These are phyloP conservation scores for Annulohypoxylon bovei DNA, from an alignment of 495 filamentous ascomycete species.

Conservation along the genomic window DNA sequence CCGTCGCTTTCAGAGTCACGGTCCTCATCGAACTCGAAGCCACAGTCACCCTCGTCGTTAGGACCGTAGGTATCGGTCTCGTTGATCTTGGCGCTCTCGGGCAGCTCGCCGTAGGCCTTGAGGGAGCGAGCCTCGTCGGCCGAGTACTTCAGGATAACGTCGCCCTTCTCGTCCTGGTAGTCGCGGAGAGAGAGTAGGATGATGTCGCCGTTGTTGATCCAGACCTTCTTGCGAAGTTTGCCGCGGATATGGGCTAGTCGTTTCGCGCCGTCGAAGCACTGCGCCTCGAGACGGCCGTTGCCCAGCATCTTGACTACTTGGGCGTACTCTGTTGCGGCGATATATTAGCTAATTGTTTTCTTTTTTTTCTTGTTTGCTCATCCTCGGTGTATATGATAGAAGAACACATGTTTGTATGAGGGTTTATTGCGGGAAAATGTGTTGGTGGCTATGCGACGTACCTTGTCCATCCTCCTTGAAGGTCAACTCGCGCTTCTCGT, in stretches of 20 bases:
- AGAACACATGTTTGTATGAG: neutral
- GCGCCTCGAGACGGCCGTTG: conserved; percentile 94
- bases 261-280: conserved; percentile 96
- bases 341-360: conserved; percentile 35
- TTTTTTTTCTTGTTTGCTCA: neutral
- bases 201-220: conserved; percentile 99
- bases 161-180: conserved; percentile 99
- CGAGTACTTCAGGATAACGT: conserved; percentile 98
- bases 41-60: conserved; percentile 78
- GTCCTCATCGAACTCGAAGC: conserved; percentile 90
- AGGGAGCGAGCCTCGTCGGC: conserved; percentile 95
- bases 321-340: conserved; percentile 77
- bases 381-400: neutral
- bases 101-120: conserved; percentile 91
- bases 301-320: conserved; percentile 99
- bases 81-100: conserved; percentile 99
- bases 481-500: conserved; percentile 97
- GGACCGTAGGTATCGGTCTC: conserved; percentile 92
- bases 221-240: conserved; percentile 97
- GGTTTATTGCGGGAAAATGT: neutral
- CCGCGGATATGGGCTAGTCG: conserved; percentile 87
- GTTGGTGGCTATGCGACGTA: conserved; percentile 46
- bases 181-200: conserved; percentile 96
- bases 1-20: conserved; percentile 75
- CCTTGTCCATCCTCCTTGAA: conserved; percentile 99